Evolutionary conservation across 768 basidiomycete species (phyloP).

Genomic region (Podaxis pistillaris): DNA sequence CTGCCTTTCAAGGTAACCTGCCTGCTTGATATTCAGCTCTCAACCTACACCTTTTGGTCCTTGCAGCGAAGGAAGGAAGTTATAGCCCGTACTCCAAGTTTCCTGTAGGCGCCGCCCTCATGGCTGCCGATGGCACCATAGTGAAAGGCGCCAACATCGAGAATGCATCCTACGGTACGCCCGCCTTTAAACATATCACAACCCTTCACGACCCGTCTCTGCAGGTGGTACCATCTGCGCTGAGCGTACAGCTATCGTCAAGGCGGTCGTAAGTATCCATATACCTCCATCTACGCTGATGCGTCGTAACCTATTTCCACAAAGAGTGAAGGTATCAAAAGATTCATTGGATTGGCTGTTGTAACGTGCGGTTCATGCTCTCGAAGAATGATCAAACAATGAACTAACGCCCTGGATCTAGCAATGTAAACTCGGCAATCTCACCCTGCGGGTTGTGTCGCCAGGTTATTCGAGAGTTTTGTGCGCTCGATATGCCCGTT

Average conservation of each 20-base stretch:
- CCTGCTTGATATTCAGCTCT: background rate
- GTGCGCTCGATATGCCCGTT: slow-evolving; percentile 67
- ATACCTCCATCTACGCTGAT: background rate
- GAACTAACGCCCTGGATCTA: slow-evolving; percentile 25
- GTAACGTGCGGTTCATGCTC: slow-evolving; percentile 52
- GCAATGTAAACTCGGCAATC: slow-evolving; percentile 63
- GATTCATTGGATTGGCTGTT: slow-evolving; percentile 79
- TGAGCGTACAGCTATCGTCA: slow-evolving; percentile 93
- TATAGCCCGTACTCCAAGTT: slow-evolving; percentile 92
- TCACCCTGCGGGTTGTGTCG: slow-evolving; percentile 96
- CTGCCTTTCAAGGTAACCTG: slow-evolving; percentile 55
- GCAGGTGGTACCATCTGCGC: slow-evolving; percentile 91
- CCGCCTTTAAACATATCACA: background rate
- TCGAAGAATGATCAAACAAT: background rate
- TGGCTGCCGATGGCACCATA: slow-evolving; percentile 66
- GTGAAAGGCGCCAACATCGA: slow-evolving; percentile 91
- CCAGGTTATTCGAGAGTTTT: slow-evolving; percentile 88
- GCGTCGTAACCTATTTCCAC: background rate
- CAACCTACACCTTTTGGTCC: background rate
- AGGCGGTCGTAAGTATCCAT: slow-evolving; percentile 71
- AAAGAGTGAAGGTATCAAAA: slow-evolving; percentile 76
- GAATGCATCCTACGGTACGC: slow-evolving; percentile 88
- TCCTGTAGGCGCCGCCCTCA: slow-evolving; percentile 85
- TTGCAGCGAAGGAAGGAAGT: slow-evolving; percentile 61
- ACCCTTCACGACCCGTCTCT: background rate